Evolutionary conservation across 2,329 filamentous ascomycete genomes (phyloP), one percentile per base, ranked within the genome.

Genomic region (Fusarium poae): DNA sequence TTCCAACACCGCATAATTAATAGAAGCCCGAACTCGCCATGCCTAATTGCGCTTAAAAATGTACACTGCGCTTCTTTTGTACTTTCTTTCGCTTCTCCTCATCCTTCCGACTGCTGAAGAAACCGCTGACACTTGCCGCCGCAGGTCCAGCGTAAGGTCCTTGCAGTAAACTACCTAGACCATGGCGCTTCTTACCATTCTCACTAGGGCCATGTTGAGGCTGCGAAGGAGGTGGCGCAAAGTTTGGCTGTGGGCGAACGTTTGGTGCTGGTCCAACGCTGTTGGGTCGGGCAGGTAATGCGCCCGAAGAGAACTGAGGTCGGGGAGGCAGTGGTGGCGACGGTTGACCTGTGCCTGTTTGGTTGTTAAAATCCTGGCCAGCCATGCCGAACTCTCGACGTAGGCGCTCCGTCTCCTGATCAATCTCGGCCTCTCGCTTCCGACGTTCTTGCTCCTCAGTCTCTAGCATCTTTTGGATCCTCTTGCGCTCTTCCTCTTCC

Each of bases 391-490:
- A 94, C 71, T 90, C 78, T 70, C 83, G 87, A 23, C 88, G 83
- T 35, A 99, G 82, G 2, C 94, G 86, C 77, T 96, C 93, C 1
- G 96, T 98, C 80, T 99, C 95, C 65, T 85, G 86, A 21, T 94
- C 90, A 2, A 94, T 81, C 70, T 87, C 86, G 12, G 84, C 86
- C 32, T 90, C 85, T 60, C 83, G 79, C 27, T 80, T 84, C 9
- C 67, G 73, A 1, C 82, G 84, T 71, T 91, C 89, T 57, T 84
- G 85, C 27, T 91, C 88, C 74, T 94, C 91, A 43, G 85, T 82
- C 49, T 90, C 86, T 6, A 92, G 83, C 84, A 91, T 90, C 72
- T 84, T 85, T 73, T 89, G 86, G 55, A 91, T 87, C 40, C 88
- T 74, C 23, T 77, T 82, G 58, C 84, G 82, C 70, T 88, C 87